A percentile compares a stretch with the other conserved stretches of the same genome.
Evolutionary conservation across 805 yeast genomes (phyloP).

Genomic region (Tetrapisispora namnaoensis): DNA sequence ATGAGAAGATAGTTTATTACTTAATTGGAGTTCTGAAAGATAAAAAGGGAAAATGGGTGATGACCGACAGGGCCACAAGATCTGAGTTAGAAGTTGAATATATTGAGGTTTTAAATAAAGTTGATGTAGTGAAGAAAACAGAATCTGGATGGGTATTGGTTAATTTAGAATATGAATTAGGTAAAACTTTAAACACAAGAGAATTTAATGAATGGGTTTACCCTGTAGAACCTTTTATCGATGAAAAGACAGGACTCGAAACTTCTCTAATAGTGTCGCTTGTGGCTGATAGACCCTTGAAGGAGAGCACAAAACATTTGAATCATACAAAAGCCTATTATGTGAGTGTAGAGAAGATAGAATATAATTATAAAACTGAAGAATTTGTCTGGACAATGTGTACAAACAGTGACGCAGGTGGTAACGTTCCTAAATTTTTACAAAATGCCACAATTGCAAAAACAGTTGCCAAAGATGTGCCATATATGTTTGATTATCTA

Average conservation of each 20-base stretch:
- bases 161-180: constrained; percentile 30
- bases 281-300: constrained; percentile 20
- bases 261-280: constrained; percentile 28
- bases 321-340: constrained; percentile 29
- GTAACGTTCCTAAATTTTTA: constrained; percentile 32
- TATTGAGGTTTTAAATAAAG: constrained; percentile 26
- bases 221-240: constrained; percentile 18
- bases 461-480: constrained; percentile 33
- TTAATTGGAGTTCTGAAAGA: constrained; percentile 23
- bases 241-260: constrained; percentile 13
- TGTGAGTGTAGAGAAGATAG: constrained; percentile 29
- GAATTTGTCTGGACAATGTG: constrained; percentile 31
- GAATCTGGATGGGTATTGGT: constrained; percentile 25
- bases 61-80: constrained; percentile 24
- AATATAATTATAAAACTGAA: constrained; percentile 12
- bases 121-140: constrained; percentile 14
- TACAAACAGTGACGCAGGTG: constrained; percentile 34
- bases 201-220: constrained; percentile 32
- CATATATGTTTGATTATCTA: constrained; percentile 22
- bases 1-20: constrained; percentile 20
- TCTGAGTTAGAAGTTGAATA: constrained; percentile 29
- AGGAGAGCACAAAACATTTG: constrained; percentile 11
- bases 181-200: constrained; percentile 29
- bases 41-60: constrained; percentile 10
- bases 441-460: constrained; percentile 33